Evolutionary conservation across 75 land plant species (phyloP).

Genomic region (Chamaecyparis obtusa): DNA sequence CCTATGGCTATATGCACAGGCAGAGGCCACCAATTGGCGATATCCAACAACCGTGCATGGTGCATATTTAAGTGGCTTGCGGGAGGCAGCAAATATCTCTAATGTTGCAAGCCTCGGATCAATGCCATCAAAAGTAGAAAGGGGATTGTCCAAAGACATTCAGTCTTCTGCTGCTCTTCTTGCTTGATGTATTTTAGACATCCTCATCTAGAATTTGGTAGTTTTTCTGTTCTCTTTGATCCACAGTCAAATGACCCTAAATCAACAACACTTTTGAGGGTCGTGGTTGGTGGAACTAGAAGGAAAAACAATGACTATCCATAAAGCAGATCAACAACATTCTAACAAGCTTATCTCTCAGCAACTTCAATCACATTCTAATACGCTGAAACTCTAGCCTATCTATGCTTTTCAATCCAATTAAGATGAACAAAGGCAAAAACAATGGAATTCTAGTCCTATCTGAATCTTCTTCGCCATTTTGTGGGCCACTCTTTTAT

Average conservation of each 20-base stretch:
- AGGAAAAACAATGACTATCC: constrained; percentile 47
- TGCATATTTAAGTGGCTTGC: constrained; percentile 81
- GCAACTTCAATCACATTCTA: constrained; percentile 73
- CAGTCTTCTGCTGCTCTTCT: constrained; percentile 77
- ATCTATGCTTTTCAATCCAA: no score
- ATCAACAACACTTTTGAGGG: constrained; percentile 73
- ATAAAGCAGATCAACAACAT: constrained; percentile 41
- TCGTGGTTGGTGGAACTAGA: constrained; percentile 54
- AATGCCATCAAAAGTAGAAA: constrained; percentile 49
- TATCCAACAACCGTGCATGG: constrained; percentile 99
- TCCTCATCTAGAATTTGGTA: constrained; percentile 94
- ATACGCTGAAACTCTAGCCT: no score
- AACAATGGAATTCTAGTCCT: no score
- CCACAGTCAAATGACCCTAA: constrained; percentile 59
- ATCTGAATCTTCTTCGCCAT: no score
- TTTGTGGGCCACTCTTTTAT: no score
- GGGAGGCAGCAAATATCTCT: constrained; percentile 92
- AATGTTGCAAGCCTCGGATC: constrained; percentile 58
- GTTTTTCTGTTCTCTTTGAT: constrained; percentile 78
- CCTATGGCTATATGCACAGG: no score
- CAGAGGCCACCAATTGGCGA: constrained; percentile 88
- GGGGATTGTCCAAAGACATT: constrained; percentile 65
- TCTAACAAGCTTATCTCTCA: constrained; percentile 57
- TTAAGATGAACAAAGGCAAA: no score
- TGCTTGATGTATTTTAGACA: constrained; percentile 87